phyloP scores from a whole-genome alignment of 2,329 filamentous ascomycete genomes.

The Knoxdaviesia capensis region DNA sequence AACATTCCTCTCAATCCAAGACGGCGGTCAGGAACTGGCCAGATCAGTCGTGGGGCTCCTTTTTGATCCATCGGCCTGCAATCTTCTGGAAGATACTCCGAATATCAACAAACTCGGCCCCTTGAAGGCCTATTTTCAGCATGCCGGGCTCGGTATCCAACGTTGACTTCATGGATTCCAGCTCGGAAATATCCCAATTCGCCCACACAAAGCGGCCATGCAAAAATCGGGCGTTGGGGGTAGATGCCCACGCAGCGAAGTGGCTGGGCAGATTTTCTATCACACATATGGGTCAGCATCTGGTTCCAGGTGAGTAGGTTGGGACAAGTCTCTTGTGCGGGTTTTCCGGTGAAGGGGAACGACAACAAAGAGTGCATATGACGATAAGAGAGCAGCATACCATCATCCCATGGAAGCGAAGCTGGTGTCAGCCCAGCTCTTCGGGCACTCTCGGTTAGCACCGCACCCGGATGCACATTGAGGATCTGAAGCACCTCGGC shows the following conservation, averaged over 20 bases:
- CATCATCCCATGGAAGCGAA: constrained; percentile 10
- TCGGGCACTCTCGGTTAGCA: constrained; percentile 10
- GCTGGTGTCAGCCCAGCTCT: constrained; percentile 7
- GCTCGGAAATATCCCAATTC: constrained; percentile 18
- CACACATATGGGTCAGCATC: background rate
- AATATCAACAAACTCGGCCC: constrained; percentile 1
- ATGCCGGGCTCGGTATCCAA: background rate
- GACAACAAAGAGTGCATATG: background rate
- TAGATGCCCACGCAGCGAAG: constrained; percentile 19
- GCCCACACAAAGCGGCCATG: constrained; percentile 18
- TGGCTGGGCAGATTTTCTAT: constrained; percentile 6
- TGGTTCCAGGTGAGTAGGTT: background rate
- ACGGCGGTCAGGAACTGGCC: too few relatives aligned
- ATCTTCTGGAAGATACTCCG: constrained; percentile 1
- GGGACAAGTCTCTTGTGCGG: background rate
- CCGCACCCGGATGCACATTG: constrained; percentile 8
- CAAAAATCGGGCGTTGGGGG: constrained; percentile 16
- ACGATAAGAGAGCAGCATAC: constrained; percentile 2
- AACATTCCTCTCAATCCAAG: too few relatives aligned
- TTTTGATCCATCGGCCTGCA: background rate
- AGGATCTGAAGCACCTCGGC: constrained; percentile 10
- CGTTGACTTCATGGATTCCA: background rate
- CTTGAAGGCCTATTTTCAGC: constrained; percentile 2
- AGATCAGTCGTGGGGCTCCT: too few relatives aligned
- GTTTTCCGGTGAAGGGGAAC: too few relatives aligned